Base-by-base conservation (phyloP, 345 rosid genomes). In the Gossypium herbaceum region DNA sequence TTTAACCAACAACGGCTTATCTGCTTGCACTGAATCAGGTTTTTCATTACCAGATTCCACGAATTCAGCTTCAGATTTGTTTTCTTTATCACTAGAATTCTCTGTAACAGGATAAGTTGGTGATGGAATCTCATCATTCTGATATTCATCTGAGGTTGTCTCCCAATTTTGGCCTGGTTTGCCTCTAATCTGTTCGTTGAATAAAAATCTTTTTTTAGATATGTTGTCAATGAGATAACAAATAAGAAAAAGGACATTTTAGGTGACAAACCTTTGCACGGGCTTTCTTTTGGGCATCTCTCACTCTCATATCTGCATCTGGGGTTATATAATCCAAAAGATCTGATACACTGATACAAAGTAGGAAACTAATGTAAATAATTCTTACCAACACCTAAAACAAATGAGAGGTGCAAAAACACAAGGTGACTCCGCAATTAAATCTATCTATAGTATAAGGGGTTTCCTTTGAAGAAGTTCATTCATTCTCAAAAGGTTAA, bases 261-360 rank as follows among this genome's bases (percentile, higher is more conserved):
- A 24, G 41, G 60, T 52, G 51, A 74, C 83, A 77, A 62, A 92
- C 99, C 97, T 93, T 95, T 57, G 92, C 86, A 68, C 96, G 99
- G 79, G 94, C 88, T 85, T 88, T 92, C 93, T 88, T 90, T 79
- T 92, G 98, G 78, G 94, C 89, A 29, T 95, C 98, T 79, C 93
- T 91, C 69, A 90, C 89, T 88, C 93, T 95, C 76, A 87, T 81
- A 82, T 87, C 97, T 68, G 94, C 81, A 63, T 95, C 93, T 27
- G 99, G 99, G 25, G 99, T 81, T 75, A 95, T 95, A 80, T 92
- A 95, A 85, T 95, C 98, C 88, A 95, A 84, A 81, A 95, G 98
- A 83, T 95, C 99, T 34, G 98, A 95, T 48, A 93, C 99, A 82
- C 99, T 95, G 89, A 79, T 74, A 34, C 79, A 81, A 75, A 73